Base-by-base conservation (phyloP, 495 filamentous ascomycete genomes). In the Aspergillus heteromorphus region DNA sequence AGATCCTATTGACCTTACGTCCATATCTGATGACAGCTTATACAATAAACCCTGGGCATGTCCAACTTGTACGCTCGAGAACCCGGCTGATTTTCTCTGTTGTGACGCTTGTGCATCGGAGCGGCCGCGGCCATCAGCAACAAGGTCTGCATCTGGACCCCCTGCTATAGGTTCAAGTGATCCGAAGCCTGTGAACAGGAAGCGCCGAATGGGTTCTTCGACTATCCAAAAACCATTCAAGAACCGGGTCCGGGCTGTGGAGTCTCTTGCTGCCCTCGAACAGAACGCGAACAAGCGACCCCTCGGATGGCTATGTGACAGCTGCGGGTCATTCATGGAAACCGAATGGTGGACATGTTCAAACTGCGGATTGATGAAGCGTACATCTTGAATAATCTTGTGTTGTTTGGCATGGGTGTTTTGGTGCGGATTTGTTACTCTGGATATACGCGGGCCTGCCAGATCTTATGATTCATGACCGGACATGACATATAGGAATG, bases 61-160 rank as follows among this genome's bases (percentile, higher is more conserved):
- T 58, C 73, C 75, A 18, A 76, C 83, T 29, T 96, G 92, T 63
- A 97, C 92, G 0, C 78, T 93, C n/a, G 80, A 84, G 47, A 97
- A 97, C 61, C 84, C 87, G 2, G 56, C 77, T 23, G 79, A 69
- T 19, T 89, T 77, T 57, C 75, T 88, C 9, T 79, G 77, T 59
- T 97, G 92, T 65, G 91, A 92, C 60, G 90, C 83, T 2, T 97
- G 92, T 63, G 83, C 78, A 6, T 71, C 75, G 1, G 85, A 89
- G 63, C 78, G 87, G 40, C 77, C 84, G 0, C 74, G 71, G 13
- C 63, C 72, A 16, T 57, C 60, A 13, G 63, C 58, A 27, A 56
- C 41, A 9, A 56, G 56, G 21, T 56, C 57, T 45, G 54, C 61
- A 34, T 53, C 61, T 17, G 49, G 29, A 16, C 62, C 56, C 18